Evolutionary conservation across 1,284 basidiomycete species (phyloP), one percentile per base, ranked within the genome.

Genomic region (Rhodotorula sp.): DNA sequence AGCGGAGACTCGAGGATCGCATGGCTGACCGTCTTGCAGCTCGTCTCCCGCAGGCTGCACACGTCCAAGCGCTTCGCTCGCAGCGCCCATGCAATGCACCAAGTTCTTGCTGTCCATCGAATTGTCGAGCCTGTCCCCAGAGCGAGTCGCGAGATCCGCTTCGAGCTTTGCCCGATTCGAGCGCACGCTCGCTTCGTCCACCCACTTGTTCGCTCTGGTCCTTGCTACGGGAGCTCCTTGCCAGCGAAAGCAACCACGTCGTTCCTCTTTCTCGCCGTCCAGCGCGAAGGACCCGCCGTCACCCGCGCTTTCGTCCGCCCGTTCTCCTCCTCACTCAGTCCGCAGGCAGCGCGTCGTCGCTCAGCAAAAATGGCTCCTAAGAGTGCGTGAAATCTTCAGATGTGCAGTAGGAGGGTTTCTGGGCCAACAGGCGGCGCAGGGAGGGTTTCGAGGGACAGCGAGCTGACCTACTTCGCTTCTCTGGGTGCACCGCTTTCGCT

Each of bases 291-390:
- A 22, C 36, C 52, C 49, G 32, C 34, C 36, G 20, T 46, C 29
- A 61, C 63, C 13, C 57, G 59, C 36, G 27, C 59, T 47, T 62
- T 69, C 60, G 58, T 58, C 34, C 63, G 70, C 15, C 29, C 53
- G 10, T 51, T 74, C 57, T 55, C 44, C 46, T 55, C 44, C 44
- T 61, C 65, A 10, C 27, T 67, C 22, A 1, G 56, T 24, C 13
- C 15, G 19, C 20, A 29, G 24, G 73, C 73, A 20, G 58, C 57
- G 3, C 64, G 68, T 24, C 60, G 68, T 15, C 54, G 64, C 20
- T 63, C 53, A 48, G 17, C 49, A 44, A 51, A 36, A 49, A 74
- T 74, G 73, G 65, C 73, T 36, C 73, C 73, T 59, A 74, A 74
- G 70, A 74, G 72, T 68, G 57, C 34, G 72, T 66, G 3, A 30